phyloP scores from a whole-genome alignment of 768 basidiomycete species.

The Agrocybe pediades region DNA sequence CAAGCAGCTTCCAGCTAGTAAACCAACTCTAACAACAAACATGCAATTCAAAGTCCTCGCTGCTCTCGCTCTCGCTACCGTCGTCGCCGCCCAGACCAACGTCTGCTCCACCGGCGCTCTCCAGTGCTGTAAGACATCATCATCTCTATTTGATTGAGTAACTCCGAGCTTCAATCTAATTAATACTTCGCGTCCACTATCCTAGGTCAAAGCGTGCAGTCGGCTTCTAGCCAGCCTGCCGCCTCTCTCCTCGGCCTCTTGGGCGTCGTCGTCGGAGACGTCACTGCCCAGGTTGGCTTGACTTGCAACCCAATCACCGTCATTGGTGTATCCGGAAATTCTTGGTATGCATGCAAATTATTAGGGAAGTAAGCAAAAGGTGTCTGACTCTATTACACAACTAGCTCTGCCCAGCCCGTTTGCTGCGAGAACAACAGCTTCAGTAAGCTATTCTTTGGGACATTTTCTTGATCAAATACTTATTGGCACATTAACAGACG shows the following conservation, averaged over 20 bases:
- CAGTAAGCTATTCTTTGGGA: background rate
- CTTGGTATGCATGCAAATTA: background rate
- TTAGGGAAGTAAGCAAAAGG: no score
- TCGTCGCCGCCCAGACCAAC: background rate
- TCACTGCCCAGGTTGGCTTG: background rate
- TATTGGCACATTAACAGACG: background rate
- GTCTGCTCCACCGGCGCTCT: background rate
- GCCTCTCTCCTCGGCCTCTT: background rate
- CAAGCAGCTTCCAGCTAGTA: no score
- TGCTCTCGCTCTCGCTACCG: background rate
- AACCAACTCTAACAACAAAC: background rate
- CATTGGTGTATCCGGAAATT: background rate
- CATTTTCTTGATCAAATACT: background rate
- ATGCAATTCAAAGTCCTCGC: background rate
- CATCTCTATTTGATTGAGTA: no score
- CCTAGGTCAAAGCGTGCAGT: background rate
- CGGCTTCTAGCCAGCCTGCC: background rate
- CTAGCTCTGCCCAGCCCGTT: background rate
- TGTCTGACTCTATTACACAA: no score
- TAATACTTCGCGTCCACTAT: no score
- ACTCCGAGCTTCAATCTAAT: no score
- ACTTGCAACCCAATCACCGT: background rate
- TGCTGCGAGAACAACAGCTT: constrained; percentile 2
- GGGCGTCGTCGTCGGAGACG: background rate
- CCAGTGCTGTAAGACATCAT: background rate